phyloP scores from a whole-genome alignment of 768 basidiomycete genomes.

The Hericium erinaceus region DNA sequence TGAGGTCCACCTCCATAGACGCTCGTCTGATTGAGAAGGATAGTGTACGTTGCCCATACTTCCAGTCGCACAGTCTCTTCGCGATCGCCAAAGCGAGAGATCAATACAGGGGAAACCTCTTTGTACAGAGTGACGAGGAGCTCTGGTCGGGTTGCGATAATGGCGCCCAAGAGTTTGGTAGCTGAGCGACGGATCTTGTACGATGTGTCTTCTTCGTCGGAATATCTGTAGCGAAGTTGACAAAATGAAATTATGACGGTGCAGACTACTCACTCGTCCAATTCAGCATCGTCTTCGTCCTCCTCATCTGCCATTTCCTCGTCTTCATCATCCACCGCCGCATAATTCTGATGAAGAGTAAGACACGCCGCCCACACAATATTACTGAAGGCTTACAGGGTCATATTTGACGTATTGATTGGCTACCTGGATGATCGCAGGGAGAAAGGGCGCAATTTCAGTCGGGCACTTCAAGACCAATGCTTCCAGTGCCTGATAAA shows the following conservation, averaged over 20 bases:
- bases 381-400: slow-evolving; percentile 48
- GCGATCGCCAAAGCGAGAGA: slow-evolving; percentile 87
- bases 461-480: slow-evolving; percentile 76
- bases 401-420: slow-evolving; percentile 85
- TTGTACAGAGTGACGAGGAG: slow-evolving; percentile 71
- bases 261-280: slow-evolving; percentile 52
- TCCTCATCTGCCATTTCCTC: slow-evolving; percentile 57
- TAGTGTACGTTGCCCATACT: slow-evolving; percentile 79
- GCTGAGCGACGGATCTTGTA: slow-evolving; percentile 95
- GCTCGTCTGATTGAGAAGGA: slow-evolving; percentile 75
- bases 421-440: slow-evolving; percentile 59
- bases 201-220: slow-evolving; percentile 96
- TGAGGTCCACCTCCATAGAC: slow-evolving; percentile 64
- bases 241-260: not conserved
- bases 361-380: not conserved
- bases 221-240: slow-evolving; percentile 49
- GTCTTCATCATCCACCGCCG: slow-evolving; percentile 61
- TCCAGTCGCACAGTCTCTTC: slow-evolving; percentile 93
- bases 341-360: slow-evolving; percentile 55
- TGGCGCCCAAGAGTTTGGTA: slow-evolving; percentile 77
- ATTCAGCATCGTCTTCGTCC: slow-evolving; percentile 72
- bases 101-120: slow-evolving; percentile 78
- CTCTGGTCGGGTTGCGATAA: slow-evolving; percentile 88
- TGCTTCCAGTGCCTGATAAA: slow-evolving; percentile 67
- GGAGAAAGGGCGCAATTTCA: slow-evolving; percentile 69